These are phyloP conservation scores for Capsella bursapastoris DNA, from an alignment of 345 rosid genomes.

Conservation along the genomic window DNA sequence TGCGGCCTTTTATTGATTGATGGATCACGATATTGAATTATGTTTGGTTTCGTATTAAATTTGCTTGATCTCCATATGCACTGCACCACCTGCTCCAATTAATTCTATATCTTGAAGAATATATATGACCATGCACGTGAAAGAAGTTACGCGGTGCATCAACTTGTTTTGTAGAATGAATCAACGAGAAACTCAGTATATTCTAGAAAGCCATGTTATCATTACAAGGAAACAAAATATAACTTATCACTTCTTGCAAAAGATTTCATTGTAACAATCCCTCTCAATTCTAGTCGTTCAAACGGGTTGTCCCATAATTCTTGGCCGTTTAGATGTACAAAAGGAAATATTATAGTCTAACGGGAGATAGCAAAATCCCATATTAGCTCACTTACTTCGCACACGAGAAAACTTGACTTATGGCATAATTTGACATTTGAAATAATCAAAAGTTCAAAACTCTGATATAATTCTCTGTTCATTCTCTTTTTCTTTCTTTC, in stretches of 20 bases:
- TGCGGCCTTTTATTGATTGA: background rate
- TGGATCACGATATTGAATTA: background rate
- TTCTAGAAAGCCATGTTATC: constrained; percentile 23
- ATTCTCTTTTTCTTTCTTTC: too few relatives aligned
- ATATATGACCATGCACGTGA: constrained; percentile 8
- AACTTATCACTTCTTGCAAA: background rate
- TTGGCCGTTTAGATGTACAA: too few relatives aligned
- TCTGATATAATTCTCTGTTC: background rate
- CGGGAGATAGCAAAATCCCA: too few relatives aligned
- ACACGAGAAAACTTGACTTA: too few relatives aligned
- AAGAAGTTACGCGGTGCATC: constrained; percentile 1
- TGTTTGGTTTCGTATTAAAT: background rate
- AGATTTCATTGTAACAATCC: too few relatives aligned
- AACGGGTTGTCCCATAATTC: too few relatives aligned
- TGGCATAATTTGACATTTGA: background rate
- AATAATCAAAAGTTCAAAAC: background rate
- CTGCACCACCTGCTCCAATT: constrained; percentile 12
- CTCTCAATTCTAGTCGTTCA: too few relatives aligned
- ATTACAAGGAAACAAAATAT: background rate
- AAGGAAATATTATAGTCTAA: too few relatives aligned
- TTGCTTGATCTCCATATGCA: background rate
- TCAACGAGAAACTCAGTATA: constrained; percentile 21
- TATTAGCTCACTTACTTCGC: too few relatives aligned
- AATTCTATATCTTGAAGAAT: too few relatives aligned
- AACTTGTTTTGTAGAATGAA: constrained; percentile 25